phyloP scores from a whole-genome alignment of 1,139 yeast species.

The Diutina scorzettiae region DNA sequence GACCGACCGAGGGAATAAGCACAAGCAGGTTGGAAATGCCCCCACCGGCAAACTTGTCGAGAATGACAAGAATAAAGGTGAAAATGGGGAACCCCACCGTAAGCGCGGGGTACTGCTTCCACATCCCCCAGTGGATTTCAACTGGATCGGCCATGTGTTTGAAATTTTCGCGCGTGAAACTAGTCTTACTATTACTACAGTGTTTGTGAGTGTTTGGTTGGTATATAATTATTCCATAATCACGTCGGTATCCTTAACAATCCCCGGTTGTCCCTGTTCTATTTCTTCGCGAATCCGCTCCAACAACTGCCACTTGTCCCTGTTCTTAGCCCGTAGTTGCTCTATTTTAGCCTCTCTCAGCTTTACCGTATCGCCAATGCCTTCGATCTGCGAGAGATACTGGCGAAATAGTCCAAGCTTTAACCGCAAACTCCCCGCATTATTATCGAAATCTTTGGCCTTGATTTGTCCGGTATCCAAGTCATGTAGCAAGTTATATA shows the following conservation, averaged over 20 bases:
- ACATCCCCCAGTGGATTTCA: slow-evolving; percentile 5
- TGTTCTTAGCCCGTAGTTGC: slow-evolving; percentile 16
- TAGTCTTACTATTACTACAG: no score
- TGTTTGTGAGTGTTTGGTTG: no score
- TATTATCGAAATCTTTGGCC: slow-evolving; percentile 34
- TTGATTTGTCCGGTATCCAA: slow-evolving; percentile 24
- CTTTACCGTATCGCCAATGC: slow-evolving; percentile 26
- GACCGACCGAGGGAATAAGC: slow-evolving; percentile 46
- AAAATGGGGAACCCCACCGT: slow-evolving; percentile 55
- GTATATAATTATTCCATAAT: no score
- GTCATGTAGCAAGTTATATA: slow-evolving; percentile 25
- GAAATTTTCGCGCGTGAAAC: no score
- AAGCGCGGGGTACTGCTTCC: slow-evolving; percentile 37
- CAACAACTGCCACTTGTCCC: slow-evolving; percentile 18
- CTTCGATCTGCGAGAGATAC: slow-evolving; percentile 25
- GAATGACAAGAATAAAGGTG: slow-evolving; percentile 26
- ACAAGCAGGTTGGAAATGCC: slow-evolving; percentile 15
- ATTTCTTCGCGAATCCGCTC: slow-evolving; percentile 12
- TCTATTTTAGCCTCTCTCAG: slow-evolving; percentile 18
- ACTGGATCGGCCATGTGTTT: not conserved
- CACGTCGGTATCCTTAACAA: no score
- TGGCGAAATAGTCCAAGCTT: slow-evolving; percentile 22
- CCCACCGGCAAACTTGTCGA: slow-evolving; percentile 15
- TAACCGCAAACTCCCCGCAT: slow-evolving; percentile 30
- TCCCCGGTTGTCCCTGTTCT: not conserved